A percentile compares a stretch with the other conserved stretches of the same genome.
phyloP scores from a whole-genome alignment of 2,329 filamentous ascomycete species.

The Boeremia lycopersici region DNA sequence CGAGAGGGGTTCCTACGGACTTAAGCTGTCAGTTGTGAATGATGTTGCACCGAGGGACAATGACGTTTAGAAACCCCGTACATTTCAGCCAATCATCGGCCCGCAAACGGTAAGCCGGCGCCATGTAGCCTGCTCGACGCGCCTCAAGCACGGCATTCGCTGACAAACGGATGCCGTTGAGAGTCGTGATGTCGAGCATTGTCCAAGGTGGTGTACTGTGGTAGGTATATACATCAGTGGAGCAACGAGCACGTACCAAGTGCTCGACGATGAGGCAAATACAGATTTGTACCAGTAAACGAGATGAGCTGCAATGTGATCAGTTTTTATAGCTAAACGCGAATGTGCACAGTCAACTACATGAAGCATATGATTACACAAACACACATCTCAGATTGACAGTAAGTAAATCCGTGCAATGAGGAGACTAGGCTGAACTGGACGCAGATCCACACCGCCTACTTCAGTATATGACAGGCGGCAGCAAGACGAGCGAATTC shows the following conservation, averaged over 20 bases:
- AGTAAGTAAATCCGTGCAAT: too few relatives aligned
- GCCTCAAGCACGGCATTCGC: slow-evolving; percentile 2
- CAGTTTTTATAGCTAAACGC: not conserved
- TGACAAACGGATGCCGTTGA: slow-evolving; percentile 4
- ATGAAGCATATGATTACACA: too few relatives aligned
- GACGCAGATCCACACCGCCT: too few relatives aligned
- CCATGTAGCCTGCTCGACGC: slow-evolving; percentile 3
- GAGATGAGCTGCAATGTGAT: not conserved
- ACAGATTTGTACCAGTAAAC: not conserved
- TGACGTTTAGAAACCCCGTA: slow-evolving; percentile 24
- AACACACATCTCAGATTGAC: too few relatives aligned
- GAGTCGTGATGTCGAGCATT: slow-evolving; percentile 13
- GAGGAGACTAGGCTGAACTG: too few relatives aligned
- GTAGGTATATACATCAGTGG: not conserved
- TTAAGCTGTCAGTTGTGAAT: slow-evolving; percentile 15
- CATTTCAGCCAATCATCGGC: slow-evolving; percentile 23
- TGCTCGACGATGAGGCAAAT: not conserved
- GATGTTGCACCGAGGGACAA: slow-evolving; percentile 23
- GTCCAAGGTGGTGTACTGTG: not conserved
- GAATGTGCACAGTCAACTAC: not conserved
- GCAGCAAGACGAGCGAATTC: too few relatives aligned
- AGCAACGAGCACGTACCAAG: not conserved
- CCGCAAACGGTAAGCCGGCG: slow-evolving; percentile 11
- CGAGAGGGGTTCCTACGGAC: slow-evolving; percentile 19
- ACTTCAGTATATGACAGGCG: too few relatives aligned